Base-by-base conservation (phyloP, 1,284 basidiomycete species). In the Cryptococcus wingfieldii region DNA sequence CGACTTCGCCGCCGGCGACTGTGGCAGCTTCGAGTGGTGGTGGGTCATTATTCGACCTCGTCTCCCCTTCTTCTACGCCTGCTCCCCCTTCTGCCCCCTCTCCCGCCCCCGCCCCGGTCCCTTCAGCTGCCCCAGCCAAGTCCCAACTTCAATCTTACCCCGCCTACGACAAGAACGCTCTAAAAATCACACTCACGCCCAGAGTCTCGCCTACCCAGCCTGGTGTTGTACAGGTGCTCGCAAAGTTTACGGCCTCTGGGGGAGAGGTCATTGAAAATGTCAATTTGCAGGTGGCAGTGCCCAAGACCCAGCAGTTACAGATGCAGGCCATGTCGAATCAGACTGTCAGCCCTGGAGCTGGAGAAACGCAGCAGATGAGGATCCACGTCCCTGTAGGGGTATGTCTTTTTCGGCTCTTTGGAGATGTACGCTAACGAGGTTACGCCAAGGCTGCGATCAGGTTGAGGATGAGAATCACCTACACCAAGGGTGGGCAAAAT, bases 231-330 rank as follows among this genome's bases (percentile, higher is more conserved):
- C 89, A 93, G 77, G 88, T 98, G 61, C 79, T 92, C 52, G 94
- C 92, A 7, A 82, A 87, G 50, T 98, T 99, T 80, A 86, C 88
- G 54, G 82, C 86, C 3, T 78, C 81, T 3, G 52, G 34, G 4
- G 47, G 42, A 16, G 86, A 86, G 5, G 73, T 72, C 8, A 83
- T 82, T 4, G 80, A 80, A 14, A 83, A 82, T 1, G 80, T 98
- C 58, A 92, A 87, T 72, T 96, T 99, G 81, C 95, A 98, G 76
- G 96, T 94, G 45, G 96, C 96, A 4, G 96, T 99, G 9, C 96
- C 96, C 4, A 97, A 94, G 92, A 92, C 92, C 0, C 95, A 98
- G 79, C 94, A 97, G 73, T 76, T 99, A 56, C 94, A 98, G 74
- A 98, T 99, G 95, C 83, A 93, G 57, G 90, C 95, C 5, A 98